phyloP scores from a whole-genome alignment of 2,329 filamentous ascomycete genomes.

The Amphichorda felina region DNA sequence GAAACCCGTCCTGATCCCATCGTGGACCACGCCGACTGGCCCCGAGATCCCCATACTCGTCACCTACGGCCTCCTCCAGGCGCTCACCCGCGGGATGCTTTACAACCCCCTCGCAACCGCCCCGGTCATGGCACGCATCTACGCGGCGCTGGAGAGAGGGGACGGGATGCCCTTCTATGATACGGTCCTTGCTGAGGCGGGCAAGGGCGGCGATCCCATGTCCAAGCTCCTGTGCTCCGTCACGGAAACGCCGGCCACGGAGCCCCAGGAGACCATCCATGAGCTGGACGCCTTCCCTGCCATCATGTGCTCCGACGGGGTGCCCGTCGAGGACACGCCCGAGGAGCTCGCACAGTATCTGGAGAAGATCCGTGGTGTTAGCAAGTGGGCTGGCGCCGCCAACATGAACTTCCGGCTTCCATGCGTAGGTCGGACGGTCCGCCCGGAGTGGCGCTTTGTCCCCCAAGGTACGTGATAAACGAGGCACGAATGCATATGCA shows the following conservation, averaged over 20 bases:
- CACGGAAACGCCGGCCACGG: slow-evolving; percentile 14
- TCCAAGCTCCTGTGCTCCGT: slow-evolving; percentile 11
- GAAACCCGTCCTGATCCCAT: slow-evolving; percentile 29
- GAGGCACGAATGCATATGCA: no score
- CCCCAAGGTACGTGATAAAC: background rate
- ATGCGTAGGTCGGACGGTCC: slow-evolving; percentile 24
- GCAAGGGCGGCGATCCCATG: background rate
- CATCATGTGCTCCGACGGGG: slow-evolving; percentile 32
- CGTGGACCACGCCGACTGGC: slow-evolving; percentile 11
- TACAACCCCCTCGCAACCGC: slow-evolving; percentile 33
- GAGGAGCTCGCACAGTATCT: slow-evolving; percentile 21
- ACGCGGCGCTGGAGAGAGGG: slow-evolving; percentile 29
- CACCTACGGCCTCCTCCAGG: slow-evolving; percentile 34
- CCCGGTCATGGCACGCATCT: slow-evolving; percentile 25
- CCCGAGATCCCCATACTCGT: slow-evolving; percentile 34
- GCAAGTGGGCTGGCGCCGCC: slow-evolving; percentile 28
- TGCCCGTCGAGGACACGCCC: slow-evolving; percentile 15
- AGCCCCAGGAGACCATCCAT: slow-evolving; percentile 11
- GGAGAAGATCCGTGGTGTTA: slow-evolving; percentile 20
- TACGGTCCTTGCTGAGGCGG: background rate
- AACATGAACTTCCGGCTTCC: slow-evolving; percentile 25
- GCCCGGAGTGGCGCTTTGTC: slow-evolving; percentile 25
- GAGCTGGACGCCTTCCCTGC: slow-evolving; percentile 28
- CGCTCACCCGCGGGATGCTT: slow-evolving; percentile 26
- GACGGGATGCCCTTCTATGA: slow-evolving; percentile 32